A percentile compares a stretch with the other conserved stretches of the same genome.
Conservation (phyloP, 2,329 filamentous ascomycete species). For the Lomentospora prolificans region DNA sequence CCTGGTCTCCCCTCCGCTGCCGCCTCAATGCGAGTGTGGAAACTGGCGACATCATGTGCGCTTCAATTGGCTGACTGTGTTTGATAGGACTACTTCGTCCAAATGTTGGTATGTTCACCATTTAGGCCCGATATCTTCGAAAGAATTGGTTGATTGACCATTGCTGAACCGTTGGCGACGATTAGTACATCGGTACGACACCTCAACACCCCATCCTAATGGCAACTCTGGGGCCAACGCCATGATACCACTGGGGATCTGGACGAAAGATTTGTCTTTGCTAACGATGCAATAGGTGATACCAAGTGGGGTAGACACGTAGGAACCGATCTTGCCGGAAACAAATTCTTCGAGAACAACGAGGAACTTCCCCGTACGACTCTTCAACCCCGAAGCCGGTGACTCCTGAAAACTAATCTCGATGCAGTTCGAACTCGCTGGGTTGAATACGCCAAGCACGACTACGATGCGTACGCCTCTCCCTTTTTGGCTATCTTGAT, state of each 20-base stretch:
- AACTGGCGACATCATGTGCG: neutral
- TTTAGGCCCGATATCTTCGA: neutral
- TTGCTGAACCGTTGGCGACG: neutral
- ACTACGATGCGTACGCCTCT: conserved; percentile 53
- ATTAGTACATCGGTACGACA: conserved; percentile 47
- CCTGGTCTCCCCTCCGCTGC: conserved; percentile 2
- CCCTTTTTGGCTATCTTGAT: neutral
- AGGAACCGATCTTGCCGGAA: conserved; percentile 80
- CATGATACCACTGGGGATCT: neutral
- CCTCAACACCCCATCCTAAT: neutral
- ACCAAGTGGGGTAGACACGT: conserved; percentile 88
- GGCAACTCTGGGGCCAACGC: neutral
- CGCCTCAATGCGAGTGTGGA: neutral
- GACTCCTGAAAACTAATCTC: neutral
- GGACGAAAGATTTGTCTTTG: neutral
- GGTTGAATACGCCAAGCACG: conserved; percentile 90
- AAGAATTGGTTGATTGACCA: neutral
- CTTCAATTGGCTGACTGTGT: neutral
- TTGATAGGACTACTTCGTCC: conserved; percentile 73
- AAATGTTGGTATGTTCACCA: conserved; percentile 69
- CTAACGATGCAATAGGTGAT: conserved; percentile 53
- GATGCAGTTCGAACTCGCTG: conserved; percentile 78
- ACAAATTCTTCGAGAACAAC: conserved; percentile 95
- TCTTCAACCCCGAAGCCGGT: neutral
- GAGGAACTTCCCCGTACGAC: conserved; percentile 81